Base-by-base conservation (phyloP, 805 yeast genomes). In the Sugiyamaella americana region DNA sequence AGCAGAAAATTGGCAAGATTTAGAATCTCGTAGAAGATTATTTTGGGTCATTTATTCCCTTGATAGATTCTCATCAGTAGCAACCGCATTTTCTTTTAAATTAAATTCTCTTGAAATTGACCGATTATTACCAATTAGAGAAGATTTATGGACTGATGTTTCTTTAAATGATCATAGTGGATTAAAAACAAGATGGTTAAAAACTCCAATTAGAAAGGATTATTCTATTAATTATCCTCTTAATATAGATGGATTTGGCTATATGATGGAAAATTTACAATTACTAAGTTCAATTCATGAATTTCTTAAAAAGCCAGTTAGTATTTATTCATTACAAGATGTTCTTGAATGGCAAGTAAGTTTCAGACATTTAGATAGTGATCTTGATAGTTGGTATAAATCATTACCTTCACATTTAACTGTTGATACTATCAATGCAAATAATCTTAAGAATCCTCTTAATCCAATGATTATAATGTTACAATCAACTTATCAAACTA, bases 41-140 rank as follows among this genome's bases (percentile, higher is more conserved):
- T 58, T 58, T 32, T 58, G 61, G 61, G 58, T 54, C 10, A 51
- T 54, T 13, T 58, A 51, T 37, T 20, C 51, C 5, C 51, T 58
- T 3, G 61, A 58, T 26, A 36, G 60, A 23, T 55, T 42, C 21
- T 54, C 59, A 0, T 49, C 61, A 2, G 55, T 55, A 3, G 53
- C 55, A 3, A 54, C 56, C 8, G 55, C 61, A 3, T 57, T 58
- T 43, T 49, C 50, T 10, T 57, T 58, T 46, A 51, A 57, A 30
- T 45, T 58, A 18, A 52, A 54, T 8, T 32, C 52, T n/a, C 26
- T 47, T 2, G 61, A 58, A 43, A 55, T 58, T 6, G 45, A 39
- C 26, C 49, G 55, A 5, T 29, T 45, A 11, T 47, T 56, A 18
- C 60, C 60, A 2, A 43, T 49, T 11, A 48, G 43, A 22, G 49